A percentile compares a stretch with the other conserved stretches of the same genome.
phyloP scores from a whole-genome alignment of 257 asterid genomes.

The Solanum virginianum region DNA sequence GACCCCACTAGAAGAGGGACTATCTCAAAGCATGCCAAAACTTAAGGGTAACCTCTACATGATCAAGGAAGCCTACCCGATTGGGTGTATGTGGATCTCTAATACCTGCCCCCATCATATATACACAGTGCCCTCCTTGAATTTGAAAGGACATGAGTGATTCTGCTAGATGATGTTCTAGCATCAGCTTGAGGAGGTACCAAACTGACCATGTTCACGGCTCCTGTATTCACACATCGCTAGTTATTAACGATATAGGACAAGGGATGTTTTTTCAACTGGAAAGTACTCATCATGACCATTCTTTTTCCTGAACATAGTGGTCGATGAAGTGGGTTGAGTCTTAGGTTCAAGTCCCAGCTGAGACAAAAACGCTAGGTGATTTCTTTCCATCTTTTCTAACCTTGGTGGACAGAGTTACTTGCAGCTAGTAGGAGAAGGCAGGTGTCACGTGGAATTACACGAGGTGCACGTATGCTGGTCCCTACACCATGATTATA shows the following conservation, averaged over 20 bases:
- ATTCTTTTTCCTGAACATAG: background rate
- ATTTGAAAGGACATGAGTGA: background rate
- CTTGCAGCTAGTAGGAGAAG: background rate
- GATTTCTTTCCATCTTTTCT: background rate
- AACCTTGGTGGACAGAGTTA: background rate
- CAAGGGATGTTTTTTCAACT: background rate
- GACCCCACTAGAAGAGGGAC: background rate
- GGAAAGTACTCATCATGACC: background rate
- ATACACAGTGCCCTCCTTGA: background rate
- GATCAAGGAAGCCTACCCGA: background rate
- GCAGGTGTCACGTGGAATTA: background rate
- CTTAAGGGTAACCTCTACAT: background rate
- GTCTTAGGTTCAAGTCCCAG: background rate
- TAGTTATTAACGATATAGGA: background rate
- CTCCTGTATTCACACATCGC: background rate
- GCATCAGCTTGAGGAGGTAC: background rate
- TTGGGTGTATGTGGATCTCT: background rate
- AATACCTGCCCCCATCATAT: background rate
- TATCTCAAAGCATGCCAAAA: background rate
- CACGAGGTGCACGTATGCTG: background rate
- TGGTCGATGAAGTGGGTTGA: background rate
- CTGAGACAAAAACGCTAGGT: background rate
- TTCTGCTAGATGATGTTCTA: background rate
- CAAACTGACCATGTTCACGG: background rate
- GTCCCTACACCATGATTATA: background rate